A percentile compares a stretch with the other conserved stretches of the same genome.
These are phyloP conservation scores for Blastobotrys proliferans DNA, from an alignment of 1,139 yeast genomes.

Conservation along the genomic window DNA sequence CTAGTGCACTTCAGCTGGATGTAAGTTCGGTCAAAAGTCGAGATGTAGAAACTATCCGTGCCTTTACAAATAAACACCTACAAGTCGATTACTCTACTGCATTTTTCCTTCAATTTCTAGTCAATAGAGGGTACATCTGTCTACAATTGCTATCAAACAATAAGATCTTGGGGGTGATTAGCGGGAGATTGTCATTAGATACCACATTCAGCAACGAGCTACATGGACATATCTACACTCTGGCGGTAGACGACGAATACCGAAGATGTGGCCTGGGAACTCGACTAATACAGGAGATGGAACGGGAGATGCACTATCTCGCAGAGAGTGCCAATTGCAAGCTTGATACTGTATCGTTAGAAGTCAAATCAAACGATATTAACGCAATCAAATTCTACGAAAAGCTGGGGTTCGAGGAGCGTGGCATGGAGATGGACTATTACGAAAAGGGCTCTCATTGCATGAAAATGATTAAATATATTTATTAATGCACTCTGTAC, in stretches of 20 bases:
- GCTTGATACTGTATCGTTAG: conserved; percentile 15
- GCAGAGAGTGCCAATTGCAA: conserved; percentile 12
- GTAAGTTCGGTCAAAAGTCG: conserved; percentile 7
- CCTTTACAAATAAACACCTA: conserved; percentile 16
- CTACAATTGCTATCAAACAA: conserved; percentile 15
- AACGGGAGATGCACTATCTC: conserved; percentile 9
- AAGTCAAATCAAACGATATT: conserved; percentile 15
- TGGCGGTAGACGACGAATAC: conserved; percentile 19
- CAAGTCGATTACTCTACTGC: conserved; percentile 17
- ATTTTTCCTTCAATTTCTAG: conserved; percentile 25
- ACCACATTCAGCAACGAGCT: conserved; percentile 2
- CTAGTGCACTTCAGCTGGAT: no score
- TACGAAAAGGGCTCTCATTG: conserved; percentile 10
- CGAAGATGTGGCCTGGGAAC: conserved; percentile 25
- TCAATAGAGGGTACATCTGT: conserved; percentile 16
- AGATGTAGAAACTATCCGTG: conserved; percentile 16
- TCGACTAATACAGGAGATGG: conserved; percentile 16
- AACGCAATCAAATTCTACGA: conserved; percentile 18
- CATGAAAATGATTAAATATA: conserved; percentile 9
- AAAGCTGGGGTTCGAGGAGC: conserved; percentile 14
- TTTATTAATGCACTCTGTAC: conserved; percentile 3
- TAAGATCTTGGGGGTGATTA: conserved; percentile 19
- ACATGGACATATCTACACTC: conserved; percentile 18
- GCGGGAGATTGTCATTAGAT: conserved; percentile 18
- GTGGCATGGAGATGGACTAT: conserved; percentile 4